Evolutionary conservation across 176 grass and related monocot genomes (phyloP), one percentile per base, ranked within the genome.

Genomic region (Areca catechu): DNA sequence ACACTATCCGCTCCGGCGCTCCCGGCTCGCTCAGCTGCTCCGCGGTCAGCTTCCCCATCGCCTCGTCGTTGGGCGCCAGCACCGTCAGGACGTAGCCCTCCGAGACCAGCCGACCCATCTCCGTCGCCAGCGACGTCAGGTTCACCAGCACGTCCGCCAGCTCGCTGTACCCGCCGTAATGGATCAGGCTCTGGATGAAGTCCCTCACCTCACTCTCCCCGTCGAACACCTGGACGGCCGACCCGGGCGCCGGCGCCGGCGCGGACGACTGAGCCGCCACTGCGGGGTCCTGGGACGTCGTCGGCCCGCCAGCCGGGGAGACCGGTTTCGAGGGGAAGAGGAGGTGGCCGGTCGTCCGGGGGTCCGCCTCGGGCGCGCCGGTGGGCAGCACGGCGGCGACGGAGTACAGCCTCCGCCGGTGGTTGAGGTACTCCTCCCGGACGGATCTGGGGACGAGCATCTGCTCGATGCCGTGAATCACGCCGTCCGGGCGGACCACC

Each of bases 141-240:
- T 89, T 95, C 5, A 89, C 84, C 55, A 95, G 76, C 59, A 89
- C 85, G 81, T 95, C 89, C 5, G 89, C 89, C 9, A 95, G 72
- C 55, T 95, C 90, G 67, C 86, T 90, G 82, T 95, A 95, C 7
- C 86, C 90, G n/a, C 90, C 86, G 71, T 95, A 90, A 15, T 86
- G 76, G 30, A 95, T 56, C 0, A 95, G 71, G 0, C 81, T 88
- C 52, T 85, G 84, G 80, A 95, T 95, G 84, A 95, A 95, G 54
- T 85, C 89, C 61, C 79, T 90, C 9, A 95, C 90, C 80, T 90
- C 82, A 77, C 60, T 90, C 67, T 95, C 75, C 0, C 86, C 86
- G 64, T 95, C 77, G 73, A 86, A 90, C 24, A 75, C 70, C 48
- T 77, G 79, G 5, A 67, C 62, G 22, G 79, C 60, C 0, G 79